phyloP scores from a whole-genome alignment of 495 filamentous ascomycete species.

The Penicillium cosmopolitanum region DNA sequence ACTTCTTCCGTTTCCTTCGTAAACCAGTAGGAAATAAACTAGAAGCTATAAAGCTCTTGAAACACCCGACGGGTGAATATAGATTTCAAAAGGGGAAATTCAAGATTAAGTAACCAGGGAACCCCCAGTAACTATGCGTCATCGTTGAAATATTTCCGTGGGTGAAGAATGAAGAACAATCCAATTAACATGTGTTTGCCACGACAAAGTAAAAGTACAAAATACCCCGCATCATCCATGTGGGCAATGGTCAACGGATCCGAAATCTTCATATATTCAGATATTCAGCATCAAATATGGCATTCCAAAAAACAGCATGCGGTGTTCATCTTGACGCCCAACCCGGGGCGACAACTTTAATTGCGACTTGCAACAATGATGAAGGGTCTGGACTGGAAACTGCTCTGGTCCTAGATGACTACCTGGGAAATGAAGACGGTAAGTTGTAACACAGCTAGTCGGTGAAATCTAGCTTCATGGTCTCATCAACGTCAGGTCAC shows the following conservation, averaged over 20 bases:
- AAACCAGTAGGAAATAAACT: too few relatives aligned
- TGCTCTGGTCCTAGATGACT: conserved; percentile 17
- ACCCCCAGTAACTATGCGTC: not conserved
- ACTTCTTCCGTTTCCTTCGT: too few relatives aligned
- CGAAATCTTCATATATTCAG: not conserved
- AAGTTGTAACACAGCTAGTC: not conserved
- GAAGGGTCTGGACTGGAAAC: conserved; percentile 16
- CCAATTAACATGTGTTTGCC: not conserved
- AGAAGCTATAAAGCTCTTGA: too few relatives aligned
- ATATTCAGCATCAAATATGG: conserved; percentile 14
- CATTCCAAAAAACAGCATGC: conserved; percentile 21
- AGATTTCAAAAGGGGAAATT: not conserved
- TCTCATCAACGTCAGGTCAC: conserved; percentile 7
- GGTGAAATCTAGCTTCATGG: not conserved
- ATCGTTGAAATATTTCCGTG: not conserved
- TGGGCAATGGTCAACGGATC: not conserved
- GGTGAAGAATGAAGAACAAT: not conserved
- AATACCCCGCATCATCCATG: not conserved
- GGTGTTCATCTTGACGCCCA: conserved; percentile 13
- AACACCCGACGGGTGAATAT: not conserved
- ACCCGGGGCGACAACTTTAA: conserved; percentile 8
- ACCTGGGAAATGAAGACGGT: conserved; percentile 23
- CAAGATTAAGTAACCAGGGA: not conserved
- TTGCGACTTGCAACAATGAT: conserved; percentile 26
- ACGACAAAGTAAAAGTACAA: not conserved